Conservation (phyloP, 306 rosid genomes). For the Ormosia emarginata region DNA sequence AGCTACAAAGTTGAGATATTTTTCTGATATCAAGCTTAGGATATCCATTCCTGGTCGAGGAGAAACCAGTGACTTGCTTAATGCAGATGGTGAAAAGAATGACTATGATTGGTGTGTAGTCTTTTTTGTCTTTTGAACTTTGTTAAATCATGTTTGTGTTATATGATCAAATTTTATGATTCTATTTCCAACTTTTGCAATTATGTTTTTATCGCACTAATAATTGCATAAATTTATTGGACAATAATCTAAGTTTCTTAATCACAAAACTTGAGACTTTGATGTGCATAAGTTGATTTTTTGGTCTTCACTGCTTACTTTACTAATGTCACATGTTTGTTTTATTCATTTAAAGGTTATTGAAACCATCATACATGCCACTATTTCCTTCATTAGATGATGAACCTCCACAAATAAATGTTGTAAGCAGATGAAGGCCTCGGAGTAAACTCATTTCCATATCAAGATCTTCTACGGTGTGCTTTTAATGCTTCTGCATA, state of each 20-base stretch:
- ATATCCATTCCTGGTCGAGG: too few relatives aligned
- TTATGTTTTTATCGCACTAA: neutral
- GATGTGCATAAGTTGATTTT: neutral
- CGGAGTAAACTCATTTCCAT: conserved; percentile 83
- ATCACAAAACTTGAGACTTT: neutral
- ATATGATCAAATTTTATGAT: too few relatives aligned
- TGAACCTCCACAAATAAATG: conserved; percentile 46
- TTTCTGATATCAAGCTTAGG: too few relatives aligned
- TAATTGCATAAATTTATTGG: neutral
- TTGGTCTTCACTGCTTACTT: neutral
- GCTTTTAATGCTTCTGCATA: conserved; percentile 31
- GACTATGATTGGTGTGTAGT: too few relatives aligned
- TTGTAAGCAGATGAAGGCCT: conserved; percentile 67
- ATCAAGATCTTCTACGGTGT: conserved; percentile 83
- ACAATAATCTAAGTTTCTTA: neutral
- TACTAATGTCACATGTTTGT: conserved; percentile 21
- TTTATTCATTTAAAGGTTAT: conserved; percentile 52
- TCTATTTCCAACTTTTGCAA: too few relatives aligned
- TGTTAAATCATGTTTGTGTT: too few relatives aligned
- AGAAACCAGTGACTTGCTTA: too few relatives aligned
- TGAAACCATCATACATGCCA: conserved; percentile 87
- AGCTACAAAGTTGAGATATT: too few relatives aligned
- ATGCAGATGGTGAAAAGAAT: too few relatives aligned
- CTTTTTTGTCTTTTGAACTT: too few relatives aligned
- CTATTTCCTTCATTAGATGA: conserved; percentile 84